Conservation (phyloP, 192 early-diverging fungal species). For the Backusella mclennaniae region DNA sequence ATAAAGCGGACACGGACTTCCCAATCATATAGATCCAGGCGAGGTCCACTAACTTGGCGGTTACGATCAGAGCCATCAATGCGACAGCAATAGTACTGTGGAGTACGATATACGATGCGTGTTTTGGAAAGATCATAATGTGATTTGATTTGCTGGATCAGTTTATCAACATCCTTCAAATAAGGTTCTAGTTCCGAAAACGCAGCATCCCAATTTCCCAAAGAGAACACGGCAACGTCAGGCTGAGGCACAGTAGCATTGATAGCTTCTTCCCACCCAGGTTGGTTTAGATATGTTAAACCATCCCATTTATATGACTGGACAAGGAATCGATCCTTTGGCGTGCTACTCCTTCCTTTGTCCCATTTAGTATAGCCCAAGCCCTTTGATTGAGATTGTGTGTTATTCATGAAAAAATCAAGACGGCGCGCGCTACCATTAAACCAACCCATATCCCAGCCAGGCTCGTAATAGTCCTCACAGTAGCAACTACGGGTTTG, state of each 20-base stretch:
- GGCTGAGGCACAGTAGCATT: constrained; percentile 10
- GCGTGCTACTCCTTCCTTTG: not conserved
- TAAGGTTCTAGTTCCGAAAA: constrained; percentile 36
- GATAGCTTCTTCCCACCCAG: constrained; percentile 35
- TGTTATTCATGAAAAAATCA: constrained; percentile 29
- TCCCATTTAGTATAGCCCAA: constrained; percentile 14
- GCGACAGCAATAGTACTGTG: constrained; percentile 55
- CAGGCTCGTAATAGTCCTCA: constrained; percentile 41
- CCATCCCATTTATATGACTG: constrained; percentile 51
- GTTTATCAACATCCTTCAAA: constrained; percentile 17
- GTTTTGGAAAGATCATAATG: constrained; percentile 25
- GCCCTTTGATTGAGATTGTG: not conserved
- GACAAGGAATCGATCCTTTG: constrained; percentile 11
- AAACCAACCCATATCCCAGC: constrained; percentile 34
- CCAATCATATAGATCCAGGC: constrained; percentile 29
- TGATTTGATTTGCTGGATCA: constrained; percentile 32
- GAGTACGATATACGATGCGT: constrained; percentile 42
- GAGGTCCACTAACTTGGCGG: constrained; percentile 30
- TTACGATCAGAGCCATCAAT: constrained; percentile 25
- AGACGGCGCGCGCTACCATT: constrained; percentile 3
- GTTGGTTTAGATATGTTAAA: constrained; percentile 36
- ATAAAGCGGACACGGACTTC: constrained; percentile 23
- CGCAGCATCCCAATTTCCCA: constrained; percentile 54
- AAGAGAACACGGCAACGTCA: constrained; percentile 33
- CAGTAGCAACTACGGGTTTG: constrained; percentile 35